Evolutionary conservation across 2,329 filamentous ascomycete genomes (phyloP), one percentile per base, ranked within the genome.

Genomic region (Apiospora arundinis): DNA sequence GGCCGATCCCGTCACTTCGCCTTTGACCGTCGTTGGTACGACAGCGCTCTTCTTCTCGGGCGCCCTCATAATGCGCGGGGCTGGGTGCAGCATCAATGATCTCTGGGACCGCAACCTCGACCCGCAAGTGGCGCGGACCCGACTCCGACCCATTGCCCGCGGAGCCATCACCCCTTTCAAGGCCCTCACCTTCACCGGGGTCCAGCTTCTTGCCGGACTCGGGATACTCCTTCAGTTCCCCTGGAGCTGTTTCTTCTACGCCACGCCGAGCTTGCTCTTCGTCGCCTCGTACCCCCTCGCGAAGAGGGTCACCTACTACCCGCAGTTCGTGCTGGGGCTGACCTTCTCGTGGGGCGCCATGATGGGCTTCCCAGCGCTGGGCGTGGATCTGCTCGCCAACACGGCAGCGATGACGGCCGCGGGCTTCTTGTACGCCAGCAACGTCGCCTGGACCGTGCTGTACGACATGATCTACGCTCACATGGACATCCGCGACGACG

Each of bases 401-500:
- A 83, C 83, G 28, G 81, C 88, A 0, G 92, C 93, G 2, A 79
- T 93, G 71, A 84, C 87, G 4, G 90, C 92, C 1, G 92, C 93
- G 0, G 89, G 86, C 2, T 89, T 89, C 71, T 83, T 97, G 67
- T 97, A 97, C 79, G 83, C 88, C 14, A 94, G 92, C 60, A 96
- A 95, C 76, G 86, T 96, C 32, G 91, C 93, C 3, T 97, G 95
- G 95, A 97, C 94, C 0, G 88, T 97, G 37, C 83, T 97, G 49
- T 97, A 97, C 80, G 94, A 97, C 80, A 97, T 96, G 90, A 94
- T 97, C 44, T 97, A 97, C 81, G 94, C 94, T 18, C 94, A 97
- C 80, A 95, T 96, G 91, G 94, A 97, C 77, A 92, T 95, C 80
- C 92, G 92, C 77, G 94, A 97, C 76, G 94, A 97, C 78, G 90